phyloP scores from a whole-genome alignment of 2,329 filamentous ascomycete species.

The Fusarium mundagurra region DNA sequence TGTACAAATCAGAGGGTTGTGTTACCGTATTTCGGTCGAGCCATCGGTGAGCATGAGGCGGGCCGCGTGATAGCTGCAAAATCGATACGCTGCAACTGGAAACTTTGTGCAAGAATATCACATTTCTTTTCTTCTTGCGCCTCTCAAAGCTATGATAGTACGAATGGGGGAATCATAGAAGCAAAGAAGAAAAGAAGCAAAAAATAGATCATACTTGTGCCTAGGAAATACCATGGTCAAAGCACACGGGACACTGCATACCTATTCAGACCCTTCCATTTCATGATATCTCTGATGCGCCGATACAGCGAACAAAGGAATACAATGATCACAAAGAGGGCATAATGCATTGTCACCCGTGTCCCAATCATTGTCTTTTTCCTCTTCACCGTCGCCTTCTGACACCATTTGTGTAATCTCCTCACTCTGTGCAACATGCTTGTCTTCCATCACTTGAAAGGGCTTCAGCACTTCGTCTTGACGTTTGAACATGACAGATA shows the following conservation, averaged over 20 bases:
- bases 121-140: background rate
- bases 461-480: constrained; percentile 76
- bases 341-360: constrained; percentile 48
- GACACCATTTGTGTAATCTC: constrained; percentile 36
- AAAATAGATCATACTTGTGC: background rate
- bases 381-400: constrained; percentile 35
- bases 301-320: constrained; percentile 67
- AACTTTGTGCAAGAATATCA: background rate
- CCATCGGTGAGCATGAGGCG: constrained; percentile 30
- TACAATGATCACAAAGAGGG: constrained; percentile 60
- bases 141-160: background rate
- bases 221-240: background rate
- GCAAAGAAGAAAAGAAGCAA: background rate
- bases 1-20: constrained; percentile 33
- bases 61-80: background rate
- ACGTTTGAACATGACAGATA: constrained; percentile 81
- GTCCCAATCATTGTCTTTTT: constrained; percentile 44
- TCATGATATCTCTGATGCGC: constrained; percentile 60
- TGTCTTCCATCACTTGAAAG: constrained; percentile 64
- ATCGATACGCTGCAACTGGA: background rate
- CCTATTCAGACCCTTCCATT: constrained; percentile 38
- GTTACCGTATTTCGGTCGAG: constrained; percentile 30
- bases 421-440: constrained; percentile 40
- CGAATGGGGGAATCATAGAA: too few species aligned
- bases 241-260: background rate